phyloP scores from a whole-genome alignment of 192 early-diverging fungal genomes.

The Coemansia sp. region DNA sequence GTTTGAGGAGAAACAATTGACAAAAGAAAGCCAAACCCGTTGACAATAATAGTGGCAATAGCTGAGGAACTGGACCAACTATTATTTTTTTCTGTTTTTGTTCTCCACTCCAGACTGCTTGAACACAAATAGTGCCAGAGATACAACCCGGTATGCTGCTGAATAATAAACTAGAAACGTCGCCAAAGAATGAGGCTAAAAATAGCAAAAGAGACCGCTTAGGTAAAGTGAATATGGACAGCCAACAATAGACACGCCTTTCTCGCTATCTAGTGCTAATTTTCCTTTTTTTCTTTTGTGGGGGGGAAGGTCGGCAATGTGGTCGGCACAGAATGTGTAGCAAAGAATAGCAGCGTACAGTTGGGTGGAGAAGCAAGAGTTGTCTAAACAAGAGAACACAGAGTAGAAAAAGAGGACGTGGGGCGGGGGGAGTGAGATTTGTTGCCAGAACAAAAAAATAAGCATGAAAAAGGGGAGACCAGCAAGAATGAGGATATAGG shows the following conservation, averaged over 20 bases:
- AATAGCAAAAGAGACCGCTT: conserved; percentile 1
- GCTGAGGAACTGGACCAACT: not conserved
- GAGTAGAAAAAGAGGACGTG: not conserved
- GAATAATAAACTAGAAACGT: not conserved
- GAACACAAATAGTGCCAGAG: not conserved
- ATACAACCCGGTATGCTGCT: not conserved
- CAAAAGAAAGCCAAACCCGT: not conserved
- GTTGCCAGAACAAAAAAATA: not conserved
- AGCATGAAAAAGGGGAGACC: not conserved
- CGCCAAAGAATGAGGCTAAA: conserved; percentile 3
- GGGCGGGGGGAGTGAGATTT: not conserved
- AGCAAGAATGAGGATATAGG: not conserved
- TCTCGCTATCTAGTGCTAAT: not conserved
- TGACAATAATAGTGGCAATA: not conserved
- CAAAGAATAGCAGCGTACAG: not conserved
- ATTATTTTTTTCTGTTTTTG: not conserved
- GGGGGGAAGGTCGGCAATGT: not conserved
- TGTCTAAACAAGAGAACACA: not conserved
- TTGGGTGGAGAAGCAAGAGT: not conserved
- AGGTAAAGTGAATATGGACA: not conserved
- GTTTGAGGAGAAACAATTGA: conserved; percentile 3
- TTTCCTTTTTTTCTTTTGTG: not conserved
- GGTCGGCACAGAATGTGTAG: not conserved
- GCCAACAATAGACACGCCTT: not conserved
- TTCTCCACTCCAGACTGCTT: not conserved